Evolutionary conservation across 2,329 filamentous ascomycete genomes (phyloP).

Genomic region (Peltaster fructicola): DNA sequence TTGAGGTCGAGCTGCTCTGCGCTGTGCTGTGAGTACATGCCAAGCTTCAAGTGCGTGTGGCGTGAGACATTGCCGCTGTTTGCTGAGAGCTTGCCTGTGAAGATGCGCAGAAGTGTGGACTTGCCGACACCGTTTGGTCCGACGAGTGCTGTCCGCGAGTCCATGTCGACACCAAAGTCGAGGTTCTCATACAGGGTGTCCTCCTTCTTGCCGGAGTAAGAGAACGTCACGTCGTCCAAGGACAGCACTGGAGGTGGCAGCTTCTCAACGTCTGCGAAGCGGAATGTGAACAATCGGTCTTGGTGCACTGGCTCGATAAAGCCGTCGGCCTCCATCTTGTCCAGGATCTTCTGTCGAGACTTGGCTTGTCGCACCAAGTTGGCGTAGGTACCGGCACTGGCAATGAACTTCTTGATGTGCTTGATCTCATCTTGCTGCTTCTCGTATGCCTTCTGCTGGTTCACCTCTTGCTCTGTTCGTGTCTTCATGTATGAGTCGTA

Average conservation of each 20-base stretch:
- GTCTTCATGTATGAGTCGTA: constrained; percentile 97
- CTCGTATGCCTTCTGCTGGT: constrained; percentile 97
- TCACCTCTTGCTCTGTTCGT: constrained; percentile 78
- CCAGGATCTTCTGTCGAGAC: constrained; percentile 97
- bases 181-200: constrained; percentile 95
- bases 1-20: constrained; percentile 95
- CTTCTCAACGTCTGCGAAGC: constrained; percentile 97
- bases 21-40: constrained; percentile 96
- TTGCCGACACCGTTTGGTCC: constrained; percentile 99
- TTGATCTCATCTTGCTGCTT: constrained; percentile 99
- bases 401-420: constrained; percentile 99
- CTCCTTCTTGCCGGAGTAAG: constrained; percentile 74
- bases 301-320: constrained; percentile 81
- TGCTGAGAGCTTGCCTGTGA: constrained; percentile 86
- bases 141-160: constrained; percentile 90
- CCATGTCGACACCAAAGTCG: constrained; percentile 98
- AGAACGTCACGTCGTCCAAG: constrained; percentile 95
- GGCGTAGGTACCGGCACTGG: constrained; percentile 97
- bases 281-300: constrained; percentile 89
- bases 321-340: constrained; percentile 99
- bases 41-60: constrained; percentile 96
- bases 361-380: constrained; percentile 98
- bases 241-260: constrained; percentile 93
- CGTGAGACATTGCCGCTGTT: constrained; percentile 67
- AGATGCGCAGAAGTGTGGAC: constrained; percentile 85